Percentiles rank a stretch among this genome's conserved stretches.
Evolutionary conservation across 805 yeast genomes (phyloP).

Genomic region (Cyberlindnera euphorbiiphila): DNA sequence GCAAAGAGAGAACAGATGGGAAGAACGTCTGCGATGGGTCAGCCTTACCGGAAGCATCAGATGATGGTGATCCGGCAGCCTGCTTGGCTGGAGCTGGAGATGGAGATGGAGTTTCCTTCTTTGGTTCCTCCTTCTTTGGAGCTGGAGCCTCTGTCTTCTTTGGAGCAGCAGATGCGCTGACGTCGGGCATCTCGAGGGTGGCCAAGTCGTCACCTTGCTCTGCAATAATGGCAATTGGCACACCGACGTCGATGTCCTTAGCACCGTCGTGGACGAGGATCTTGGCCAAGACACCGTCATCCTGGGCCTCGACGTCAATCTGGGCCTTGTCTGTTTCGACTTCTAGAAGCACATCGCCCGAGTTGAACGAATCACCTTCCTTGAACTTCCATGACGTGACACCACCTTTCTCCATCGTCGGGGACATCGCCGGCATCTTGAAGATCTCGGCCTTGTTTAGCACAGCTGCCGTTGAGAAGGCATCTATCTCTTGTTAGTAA

Average conservation of each 20-base stretch:
- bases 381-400: slow-evolving; percentile 85
- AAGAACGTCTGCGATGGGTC: slow-evolving; percentile 61
- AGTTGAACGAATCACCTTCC: slow-evolving; percentile 63
- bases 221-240: slow-evolving; percentile 83
- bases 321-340: slow-evolving; percentile 87
- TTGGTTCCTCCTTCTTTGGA: slow-evolving; percentile 43
- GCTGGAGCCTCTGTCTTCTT: slow-evolving; percentile 8
- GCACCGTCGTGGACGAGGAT: slow-evolving; percentile 68
- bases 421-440: slow-evolving; percentile 98
- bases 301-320: slow-evolving; percentile 83
- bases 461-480: slow-evolving; percentile 25
- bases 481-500: slow-evolving; percentile 2
- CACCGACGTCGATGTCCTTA: slow-evolving; percentile 78
- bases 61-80: slow-evolving; percentile 11
- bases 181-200: slow-evolving; percentile 53
- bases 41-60: slow-evolving; percentile 39
- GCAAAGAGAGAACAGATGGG: slow-evolving; percentile 73
- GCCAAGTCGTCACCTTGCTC: slow-evolving; percentile 82
- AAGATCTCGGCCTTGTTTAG: slow-evolving; percentile 41
- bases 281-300: slow-evolving; percentile 86
- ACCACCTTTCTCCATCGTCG: slow-evolving; percentile 97
- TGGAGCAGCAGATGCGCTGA: slow-evolving; percentile 18
- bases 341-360: slow-evolving; percentile 82
- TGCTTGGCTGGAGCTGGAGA: slow-evolving; percentile 19
- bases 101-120: slow-evolving; percentile 22